phyloP scores from a whole-genome alignment of 2,329 filamentous ascomycete species.

The Zymoseptoria passerinii region DNA sequence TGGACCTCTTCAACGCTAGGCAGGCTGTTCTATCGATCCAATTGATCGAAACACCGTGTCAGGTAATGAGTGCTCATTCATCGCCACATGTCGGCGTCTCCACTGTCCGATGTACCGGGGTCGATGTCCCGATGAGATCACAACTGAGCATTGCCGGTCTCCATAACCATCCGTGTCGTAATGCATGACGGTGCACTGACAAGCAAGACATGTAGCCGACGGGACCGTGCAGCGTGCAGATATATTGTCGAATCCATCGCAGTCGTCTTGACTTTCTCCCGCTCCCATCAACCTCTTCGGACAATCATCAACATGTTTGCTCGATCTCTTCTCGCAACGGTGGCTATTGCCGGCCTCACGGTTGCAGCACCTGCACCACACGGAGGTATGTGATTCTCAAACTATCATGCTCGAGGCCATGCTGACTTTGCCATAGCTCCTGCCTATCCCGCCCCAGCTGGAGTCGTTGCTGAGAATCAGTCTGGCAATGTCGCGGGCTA shows the following conservation, averaged over 20 bases:
- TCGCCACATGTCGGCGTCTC: background rate
- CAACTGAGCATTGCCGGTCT: background rate
- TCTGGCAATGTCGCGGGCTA: slow-evolving; percentile 34
- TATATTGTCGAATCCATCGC: background rate
- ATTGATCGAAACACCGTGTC: background rate
- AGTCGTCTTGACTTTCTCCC: background rate
- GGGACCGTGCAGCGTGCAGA: background rate
- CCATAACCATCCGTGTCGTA: background rate
- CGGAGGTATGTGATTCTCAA: background rate
- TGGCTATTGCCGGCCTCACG: slow-evolving; percentile 28
- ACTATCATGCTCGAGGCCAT: too few relatives aligned
- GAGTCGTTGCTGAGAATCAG: slow-evolving; percentile 18
- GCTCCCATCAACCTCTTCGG: background rate
- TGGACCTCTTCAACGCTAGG: background rate
- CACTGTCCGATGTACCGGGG: background rate
- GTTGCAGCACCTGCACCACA: slow-evolving; percentile 31
- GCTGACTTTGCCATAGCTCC: slow-evolving; percentile 1
- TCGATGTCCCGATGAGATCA: background rate
- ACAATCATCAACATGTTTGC: slow-evolving; percentile 29
- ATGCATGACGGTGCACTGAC: background rate
- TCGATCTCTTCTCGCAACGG: slow-evolving; percentile 28
- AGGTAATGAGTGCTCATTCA: background rate
- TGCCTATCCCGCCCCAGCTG: background rate
- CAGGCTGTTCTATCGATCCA: background rate
- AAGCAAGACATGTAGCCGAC: background rate